Conservation (phyloP, 2,329 filamentous ascomycete genomes). For the Penicillium olsonii region DNA sequence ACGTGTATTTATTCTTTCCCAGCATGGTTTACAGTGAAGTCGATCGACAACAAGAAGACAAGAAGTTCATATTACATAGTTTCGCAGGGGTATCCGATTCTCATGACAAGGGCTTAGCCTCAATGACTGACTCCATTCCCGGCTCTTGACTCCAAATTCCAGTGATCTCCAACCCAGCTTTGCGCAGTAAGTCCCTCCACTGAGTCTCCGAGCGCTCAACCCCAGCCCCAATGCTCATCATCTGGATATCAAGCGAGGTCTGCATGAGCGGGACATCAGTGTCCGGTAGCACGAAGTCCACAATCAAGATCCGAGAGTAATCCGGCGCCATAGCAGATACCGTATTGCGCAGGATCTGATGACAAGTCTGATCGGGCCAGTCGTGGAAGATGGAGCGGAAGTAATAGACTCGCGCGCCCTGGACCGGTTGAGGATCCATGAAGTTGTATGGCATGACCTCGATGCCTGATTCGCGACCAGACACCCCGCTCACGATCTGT, state of each 20-base stretch:
- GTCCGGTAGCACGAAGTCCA: conserved; percentile 39
- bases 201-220: conserved; percentile 36
- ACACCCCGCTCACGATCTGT: conserved; percentile 18
- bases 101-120: no score
- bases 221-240: conserved; percentile 42
- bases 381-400: conserved; percentile 42
- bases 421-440: conserved; percentile 34
- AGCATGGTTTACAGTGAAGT: no score
- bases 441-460: conserved; percentile 39
- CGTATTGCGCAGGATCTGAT: conserved; percentile 34
- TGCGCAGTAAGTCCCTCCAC: conserved; percentile 32
- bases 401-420: conserved; percentile 38
- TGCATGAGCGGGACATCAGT: conserved; percentile 30
- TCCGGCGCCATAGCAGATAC: conserved; percentile 32
- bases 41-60: no score
- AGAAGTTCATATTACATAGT: no score
- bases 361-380: conserved; percentile 38
- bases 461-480: conserved; percentile 22
- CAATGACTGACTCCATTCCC: conserved; percentile 33
- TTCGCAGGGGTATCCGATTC: no score
- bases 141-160: conserved; percentile 30
- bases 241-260: conserved; percentile 38
- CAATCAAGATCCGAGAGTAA: conserved; percentile 37
- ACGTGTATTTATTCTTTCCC: no score
- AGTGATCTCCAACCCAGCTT: conserved; percentile 31